Base-by-base conservation (phyloP, 169 alveolate species). In the Eimeria nieschulzi region DNA sequence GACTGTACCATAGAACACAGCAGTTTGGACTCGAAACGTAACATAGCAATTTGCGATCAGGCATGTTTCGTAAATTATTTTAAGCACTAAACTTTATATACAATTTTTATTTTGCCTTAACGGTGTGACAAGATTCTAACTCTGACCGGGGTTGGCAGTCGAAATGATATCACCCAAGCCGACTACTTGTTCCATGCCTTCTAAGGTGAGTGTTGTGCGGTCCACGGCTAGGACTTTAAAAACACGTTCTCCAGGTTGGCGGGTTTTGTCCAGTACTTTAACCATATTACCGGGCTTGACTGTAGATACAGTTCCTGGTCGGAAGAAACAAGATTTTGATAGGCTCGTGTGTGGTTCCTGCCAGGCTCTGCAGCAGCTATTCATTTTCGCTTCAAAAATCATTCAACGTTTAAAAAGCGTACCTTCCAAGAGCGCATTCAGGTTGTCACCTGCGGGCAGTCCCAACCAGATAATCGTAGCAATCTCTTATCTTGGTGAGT, bases 271-370 rank as follows among this genome's bases (percentile, higher is more conserved):
- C 39, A 82, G 90, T 33, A 82, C 19, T 78, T 82, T 82, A 13
- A 82, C 90, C 13, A 9, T 82, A 51, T 54, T 82, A 33, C 90
- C 90, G 53, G 90, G 90, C 61, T n/a, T 63, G 66, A 54, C 73
- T 7, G 53, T 10, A 21, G 78, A 63, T 21, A 63, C 2, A 26
- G 63, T 63, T 26, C 90, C 90, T 82, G 78, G 46, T 26, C 21
- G 76, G 39, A n/a, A 66, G 46, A 13, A n/a, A 66, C 46, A 10
- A 66, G 23, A 23, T 23, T n/a, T n/a, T 23, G 25, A 3, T 9
- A 26, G 17, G 9, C 12, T 1, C 76, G 0, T 9, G 25, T 17
- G 26, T 9, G 15, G 25, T 21, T 9, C 6, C 76, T 17, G 23
- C 51, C 25, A 66, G 76, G 15, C 13, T 66, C 12, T 66, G 21